Evolutionary conservation across 805 yeast species (phyloP), one percentile per base, ranked within the genome.

Genomic region (Metschnikowia picachoensis): DNA sequence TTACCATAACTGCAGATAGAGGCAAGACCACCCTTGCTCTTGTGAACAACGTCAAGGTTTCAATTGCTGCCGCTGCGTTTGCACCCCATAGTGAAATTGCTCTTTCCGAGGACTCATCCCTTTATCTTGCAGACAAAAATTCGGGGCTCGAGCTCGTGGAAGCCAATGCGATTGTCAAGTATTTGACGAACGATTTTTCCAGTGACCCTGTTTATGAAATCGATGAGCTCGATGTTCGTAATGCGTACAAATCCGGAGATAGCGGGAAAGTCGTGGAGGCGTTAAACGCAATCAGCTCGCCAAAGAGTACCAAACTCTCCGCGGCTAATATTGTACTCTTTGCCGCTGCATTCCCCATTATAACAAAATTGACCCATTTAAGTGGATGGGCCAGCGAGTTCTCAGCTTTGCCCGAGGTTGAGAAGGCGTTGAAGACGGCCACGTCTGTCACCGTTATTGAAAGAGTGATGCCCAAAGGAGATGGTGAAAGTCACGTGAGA

Each of bases 81-180:
- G 41, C 35, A 32, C 54, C 56, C 3, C 37, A 48, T 8, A 35
- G 43, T 20, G 51, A 55, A 33, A 50, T 63, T 13, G 56, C 50
- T 27, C 43, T 53, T 39, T 54, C 60, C 25, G 66, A 62, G 16
- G 67, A 54, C 31, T 49, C 60, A 36, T 51, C 53, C 4, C 53
- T 65, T 39, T 55, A 45, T 20, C 66, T 75, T 50, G 46, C 62
- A 7, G 71, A 72, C 49, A 61, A 71, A 33, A 63, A 65, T 7
- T 37, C 60, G 20, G 64, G 65, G 2, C 75, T 80, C 43, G 77
- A 75, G 54, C 70, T 85, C 50, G 65, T 72, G 47, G 88, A 85
- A 62, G 72, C 87, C 16, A 83, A 85, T 59, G 82, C 94, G 16
- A 80, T 85, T 43, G 82, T 85, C 50, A 80, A 82, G 61, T 85